Percentiles rank a stretch among this genome's conserved stretches.
Conservation (phyloP, 306 rosid genomes). For the Inga oerstediana region DNA sequence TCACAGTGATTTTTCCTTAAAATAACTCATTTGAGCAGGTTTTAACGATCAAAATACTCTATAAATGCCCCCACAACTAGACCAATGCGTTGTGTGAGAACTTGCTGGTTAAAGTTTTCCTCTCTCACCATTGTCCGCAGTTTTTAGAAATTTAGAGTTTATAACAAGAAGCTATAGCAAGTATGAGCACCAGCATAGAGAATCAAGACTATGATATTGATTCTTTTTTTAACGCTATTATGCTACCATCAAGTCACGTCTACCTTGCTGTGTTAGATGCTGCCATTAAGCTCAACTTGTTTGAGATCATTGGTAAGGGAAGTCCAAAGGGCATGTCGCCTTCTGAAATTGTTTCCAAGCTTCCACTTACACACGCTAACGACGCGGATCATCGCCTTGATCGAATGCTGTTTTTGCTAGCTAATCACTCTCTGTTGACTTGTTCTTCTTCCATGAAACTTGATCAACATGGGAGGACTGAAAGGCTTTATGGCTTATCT, state of each 20-base stretch:
- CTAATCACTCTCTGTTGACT: not conserved
- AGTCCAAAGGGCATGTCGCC: not conserved
- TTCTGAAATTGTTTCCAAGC: not conserved
- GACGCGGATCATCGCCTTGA: not conserved
- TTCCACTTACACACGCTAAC: not conserved
- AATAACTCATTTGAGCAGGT: not conserved
- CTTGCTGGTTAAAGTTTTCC: not conserved
- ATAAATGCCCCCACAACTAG: not conserved
- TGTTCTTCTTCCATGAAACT: not conserved
- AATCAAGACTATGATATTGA: not conserved
- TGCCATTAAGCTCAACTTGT: not conserved
- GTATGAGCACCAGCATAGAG: not conserved
- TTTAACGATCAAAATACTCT: not conserved
- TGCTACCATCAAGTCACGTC: not conserved
- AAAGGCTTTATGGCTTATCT: conserved; percentile 16
- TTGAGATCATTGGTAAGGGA: not conserved
- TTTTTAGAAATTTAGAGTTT: not conserved
- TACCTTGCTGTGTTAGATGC: not conserved
- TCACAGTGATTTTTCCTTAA: no score
- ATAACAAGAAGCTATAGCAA: not conserved
- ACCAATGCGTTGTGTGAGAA: not conserved
- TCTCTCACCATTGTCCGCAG: not conserved
- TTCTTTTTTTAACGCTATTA: not conserved
- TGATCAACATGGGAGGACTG: not conserved
- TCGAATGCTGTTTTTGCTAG: not conserved